These are phyloP conservation scores for Termitomyces sp. DNA, from an alignment of 768 basidiomycete genomes.

Conservation along the genomic window DNA sequence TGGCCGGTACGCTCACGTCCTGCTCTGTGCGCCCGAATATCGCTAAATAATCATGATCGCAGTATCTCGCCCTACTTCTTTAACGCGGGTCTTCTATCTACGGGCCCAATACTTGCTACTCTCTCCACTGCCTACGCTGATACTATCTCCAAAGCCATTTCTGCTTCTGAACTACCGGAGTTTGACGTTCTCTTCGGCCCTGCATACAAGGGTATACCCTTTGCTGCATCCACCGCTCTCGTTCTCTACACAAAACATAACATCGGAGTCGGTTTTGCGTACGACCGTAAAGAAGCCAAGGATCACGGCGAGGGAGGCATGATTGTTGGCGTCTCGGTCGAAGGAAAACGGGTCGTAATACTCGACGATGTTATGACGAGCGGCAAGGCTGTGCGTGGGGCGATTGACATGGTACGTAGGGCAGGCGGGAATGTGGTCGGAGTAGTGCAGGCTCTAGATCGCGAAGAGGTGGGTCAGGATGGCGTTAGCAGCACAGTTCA, in stretches of 20 bases:
- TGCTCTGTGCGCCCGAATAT: neutral
- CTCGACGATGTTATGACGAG: constrained; percentile 97
- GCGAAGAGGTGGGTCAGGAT: constrained; percentile 78
- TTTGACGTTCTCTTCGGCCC: constrained; percentile 93
- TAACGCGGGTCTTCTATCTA: constrained; percentile 86
- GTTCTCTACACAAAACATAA: constrained; percentile 62
- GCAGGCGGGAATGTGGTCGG: constrained; percentile 83
- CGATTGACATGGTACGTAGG: constrained; percentile 64
- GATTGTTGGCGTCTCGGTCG: constrained; percentile 82
- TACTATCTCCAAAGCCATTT: constrained; percentile 56
- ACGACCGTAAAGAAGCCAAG: constrained; percentile 94
- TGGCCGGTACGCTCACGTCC: constrained; percentile 60
- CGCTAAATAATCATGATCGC: neutral
- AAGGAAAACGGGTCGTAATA: constrained; percentile 77
- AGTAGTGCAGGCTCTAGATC: constrained; percentile 80
- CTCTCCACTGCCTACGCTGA: constrained; percentile 80
- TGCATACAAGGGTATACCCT: constrained; percentile 95
- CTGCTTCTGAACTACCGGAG: constrained; percentile 25
- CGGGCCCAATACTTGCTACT: constrained; percentile 72
- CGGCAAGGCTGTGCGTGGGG: constrained; percentile 81
- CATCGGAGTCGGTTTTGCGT: constrained; percentile 71
- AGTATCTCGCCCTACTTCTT: constrained; percentile 96
- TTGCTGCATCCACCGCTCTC: constrained; percentile 81
- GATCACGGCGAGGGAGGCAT: constrained; percentile 94
- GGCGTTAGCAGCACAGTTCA: constrained; percentile 66